Evolutionary conservation across 352 stramenopile genomes (phyloP), one percentile per base, ranked within the genome.

Genomic region (Phytophthora citrophthora): DNA sequence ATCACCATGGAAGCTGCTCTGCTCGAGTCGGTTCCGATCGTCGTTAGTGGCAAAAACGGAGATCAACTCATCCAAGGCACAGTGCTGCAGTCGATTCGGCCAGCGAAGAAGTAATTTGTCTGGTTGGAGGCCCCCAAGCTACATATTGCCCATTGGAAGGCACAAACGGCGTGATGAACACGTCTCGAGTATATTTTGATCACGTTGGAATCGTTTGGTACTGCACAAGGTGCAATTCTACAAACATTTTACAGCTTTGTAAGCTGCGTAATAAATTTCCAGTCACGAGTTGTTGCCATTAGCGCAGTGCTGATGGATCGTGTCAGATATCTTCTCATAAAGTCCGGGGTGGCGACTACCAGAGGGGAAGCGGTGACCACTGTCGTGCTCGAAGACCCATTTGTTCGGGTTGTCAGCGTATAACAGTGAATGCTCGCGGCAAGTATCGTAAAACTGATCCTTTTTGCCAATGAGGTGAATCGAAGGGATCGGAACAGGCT

Each of bases 1-100:
- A 79, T 94, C 41, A 24, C 47, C 24, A 65, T 96, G 18, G 77
- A 94, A 58, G 72, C 76, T 12, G 58, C 69, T 12, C 68, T 96
- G 20, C 79, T 88, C 0, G 48, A 80, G 53, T 68, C 68, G 9
- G 73, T 91, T 13, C 84, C 86, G 10, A 70, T 94, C 58, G 83
- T 96, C 10, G 90, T 96, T 47, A 92, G 82, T 61, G 88, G 88
- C 61, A 92, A 94, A 59, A 90, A 91, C 53, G 88, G 88, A 43
- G 86, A 93, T 63, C 81, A 86, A 9, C 72, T 96, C 45, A 94
- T 96, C 46, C 81, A 69, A 58, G 52, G 59, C 15, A 73, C 64
- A 4, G 24, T 73, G 20, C 27, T 73, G 13, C 59, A 69, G 20
- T 50, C 64, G 20, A 53, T 73, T 53, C 8, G 18, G 12, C 40